Evolutionary conservation across 1,284 basidiomycete genomes (phyloP).

Genomic region (Microbotryomycetes sp.): DNA sequence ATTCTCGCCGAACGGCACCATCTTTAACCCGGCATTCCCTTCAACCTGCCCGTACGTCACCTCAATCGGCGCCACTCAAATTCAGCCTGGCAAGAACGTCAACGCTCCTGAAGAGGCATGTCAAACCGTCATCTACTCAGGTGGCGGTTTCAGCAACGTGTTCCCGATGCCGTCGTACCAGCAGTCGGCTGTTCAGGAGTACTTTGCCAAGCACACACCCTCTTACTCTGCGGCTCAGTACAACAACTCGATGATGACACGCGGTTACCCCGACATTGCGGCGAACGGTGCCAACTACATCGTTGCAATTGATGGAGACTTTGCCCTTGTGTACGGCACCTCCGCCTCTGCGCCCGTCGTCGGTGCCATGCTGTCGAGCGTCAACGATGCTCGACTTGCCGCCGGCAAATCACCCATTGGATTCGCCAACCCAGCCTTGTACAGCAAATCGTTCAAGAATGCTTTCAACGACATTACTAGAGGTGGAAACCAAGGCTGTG

Average conservation of each 20-base stretch:
- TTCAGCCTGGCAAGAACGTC: conserved; percentile 44
- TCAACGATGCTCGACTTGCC: conserved; percentile 55
- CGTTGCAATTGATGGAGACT: conserved; percentile 39
- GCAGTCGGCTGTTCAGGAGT: conserved; percentile 43
- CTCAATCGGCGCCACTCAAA: conserved; percentile 53
- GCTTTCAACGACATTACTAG: conserved; percentile 52
- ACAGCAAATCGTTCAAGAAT: conserved; percentile 43
- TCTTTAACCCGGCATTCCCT: conserved; percentile 53
- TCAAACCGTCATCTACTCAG: conserved; percentile 49
- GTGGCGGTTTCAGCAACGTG: conserved; percentile 62
- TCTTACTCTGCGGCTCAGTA: conserved; percentile 46
- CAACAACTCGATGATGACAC: conserved; percentile 49
- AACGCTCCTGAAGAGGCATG: conserved; percentile 44
- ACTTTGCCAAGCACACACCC: conserved; percentile 39
- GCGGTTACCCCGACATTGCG: conserved; percentile 39
- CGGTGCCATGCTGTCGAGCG: conserved; percentile 50
- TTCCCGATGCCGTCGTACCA: conserved; percentile 56
- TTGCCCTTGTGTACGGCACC: conserved; percentile 35
- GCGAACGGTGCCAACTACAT: conserved; percentile 45
- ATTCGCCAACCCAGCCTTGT: conserved; percentile 57
- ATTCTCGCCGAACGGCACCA: conserved; percentile 38
- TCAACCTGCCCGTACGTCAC: conserved; percentile 54
- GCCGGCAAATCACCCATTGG: conserved; percentile 48
- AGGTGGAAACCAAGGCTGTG: conserved; percentile 53
- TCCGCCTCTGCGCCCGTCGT: conserved; percentile 42